Base-by-base conservation (phyloP, 2,329 filamentous ascomycete genomes). In the Cucurbitaria berberidis region DNA sequence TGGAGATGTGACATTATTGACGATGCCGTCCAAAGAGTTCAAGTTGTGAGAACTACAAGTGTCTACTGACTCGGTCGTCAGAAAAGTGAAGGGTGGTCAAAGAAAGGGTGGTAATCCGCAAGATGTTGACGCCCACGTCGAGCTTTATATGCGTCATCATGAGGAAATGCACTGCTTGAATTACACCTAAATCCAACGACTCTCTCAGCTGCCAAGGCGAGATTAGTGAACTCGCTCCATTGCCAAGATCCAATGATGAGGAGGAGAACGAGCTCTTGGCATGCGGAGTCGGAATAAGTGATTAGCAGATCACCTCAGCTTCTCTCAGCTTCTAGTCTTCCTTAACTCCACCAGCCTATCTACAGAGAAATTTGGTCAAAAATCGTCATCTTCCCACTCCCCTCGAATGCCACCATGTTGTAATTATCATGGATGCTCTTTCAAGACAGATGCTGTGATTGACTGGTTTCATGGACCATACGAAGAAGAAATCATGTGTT, bases 1-100 rank as follows among this genome's bases (percentile, higher is more conserved):
- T 62, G 50, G 24, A 66, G 62, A 40, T 62, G 55, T 7, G 62
- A 63, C 64, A 67, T 68, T 22, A 15, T 43, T 21, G 22, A 26
- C 5, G 13, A 21, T 9, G 15, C 16, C 24, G 15, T 36, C 15
- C 16, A n/a, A 30, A 21, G 5, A 11, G 18, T 40, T 27, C 16
- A 19, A 27, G 11, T 21, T 36, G 34, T 11, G 35, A 38, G 24
- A 26, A n/a, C 9, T 26, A 5, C 24, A 9, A 26, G 24, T 26
- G 5, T 5, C 9, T 26, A 9, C 9, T 26, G 24, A 26, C 24
- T 26, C 9, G 24, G 24, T 26, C 5, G 24, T 26, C 24, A 26
- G 24, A 26, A 5, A 26, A 26, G 24, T 26, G 9, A 26, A 26
- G 24, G 5, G 24, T 26, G 24, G 24, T 9, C 24, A 9, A 26